Evolutionary conservation across 1,284 basidiomycete species (phyloP), one percentile per base, ranked within the genome.

Genomic region (Spongiforma sp.): DNA sequence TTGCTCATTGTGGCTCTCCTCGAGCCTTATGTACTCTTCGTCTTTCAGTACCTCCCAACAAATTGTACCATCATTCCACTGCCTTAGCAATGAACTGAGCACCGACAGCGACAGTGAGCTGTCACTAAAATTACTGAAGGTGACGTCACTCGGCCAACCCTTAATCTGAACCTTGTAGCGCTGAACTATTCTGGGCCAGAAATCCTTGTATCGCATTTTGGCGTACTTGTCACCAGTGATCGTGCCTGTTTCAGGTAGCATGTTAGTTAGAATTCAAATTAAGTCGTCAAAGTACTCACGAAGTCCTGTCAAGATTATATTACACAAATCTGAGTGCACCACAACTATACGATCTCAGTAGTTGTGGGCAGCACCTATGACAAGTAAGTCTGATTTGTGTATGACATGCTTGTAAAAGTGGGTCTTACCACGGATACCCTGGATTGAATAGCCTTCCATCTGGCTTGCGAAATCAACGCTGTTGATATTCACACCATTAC

Each of bases 371-470:
- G 57, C 53, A 17, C 53, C 65, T 37, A 17, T 64, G 10, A n/a
- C 26, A 14, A 43, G 10, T 21, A 11, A 43, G 41, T 43, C 10
- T 43, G 14, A 43, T n/a, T 14, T 21, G 12, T n/a, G 14, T 37
- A 37, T 37, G 36, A 37, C 9, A 37, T 37, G 36, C 17, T 37
- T 10, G n/a, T n/a, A n/a, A 37, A 37, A 37, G 17, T 17, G 12
- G 41, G n/a, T 37, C 46, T 12, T 34, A 61, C 62, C 64, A 63
- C 33, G 50, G 4, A 65, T 36, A 12, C 59, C 64, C 32, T 65
- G 61, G 4, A 65, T 32, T 2, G 57, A 59, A 60, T 41, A 65
- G 17, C 64, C 64, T n/a, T 65, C 65, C 62, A 65, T 62, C 30
- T 46, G 48, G 26, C 39, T 62, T 3, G 62, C 34, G 5, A 62